Base-by-base conservation (phyloP, 179 eudicot species). In the Beta lomatogona region DNA sequence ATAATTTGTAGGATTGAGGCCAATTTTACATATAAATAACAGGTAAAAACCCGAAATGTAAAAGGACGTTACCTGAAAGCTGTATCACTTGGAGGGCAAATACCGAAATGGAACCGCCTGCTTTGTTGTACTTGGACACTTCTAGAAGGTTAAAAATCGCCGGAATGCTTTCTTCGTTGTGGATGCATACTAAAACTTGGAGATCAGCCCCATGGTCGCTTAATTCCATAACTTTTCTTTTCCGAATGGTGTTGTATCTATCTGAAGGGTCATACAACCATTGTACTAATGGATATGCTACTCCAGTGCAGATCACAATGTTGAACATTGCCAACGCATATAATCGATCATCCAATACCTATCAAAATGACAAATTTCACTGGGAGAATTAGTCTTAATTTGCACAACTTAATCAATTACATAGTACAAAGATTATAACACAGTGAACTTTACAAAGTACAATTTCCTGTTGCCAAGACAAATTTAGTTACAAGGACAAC, bases 11-110 rank as follows among this genome's bases (percentile, higher is more conserved):
- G n/a, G n/a, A n/a, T n/a, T n/a, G n/a, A n/a, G n/a, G n/a, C n/a
- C n/a, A n/a, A n/a, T n/a, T n/a, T n/a, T n/a, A n/a, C n/a, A n/a
- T n/a, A n/a, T n/a, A n/a, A n/a, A n/a, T n/a, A n/a, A n/a, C n/a
- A n/a, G n/a, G n/a, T n/a, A n/a, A n/a, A n/a, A n/a, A n/a, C n/a
- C n/a, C n/a, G n/a, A n/a, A n/a, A n/a, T 4, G 41, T 28, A 36
- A 36, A 36, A 36, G 41, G 41, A 36, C 41, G 41, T 36, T 48
- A 48, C 53, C 53, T 48, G 53, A 48, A 48, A 89, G 84, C 18
- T 85, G 82, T 19, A 86, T 84, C 16, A 75, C 53, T 58, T 75
- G 77, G 28, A 75, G 77, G 4, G 63, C 77, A 57, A 75, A 75
- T 9, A 75, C 77, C 13, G 77, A 60, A 8, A 75, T 75, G 0